phyloP scores from a whole-genome alignment of 257 asterid species.

The Solanum rostratum region DNA sequence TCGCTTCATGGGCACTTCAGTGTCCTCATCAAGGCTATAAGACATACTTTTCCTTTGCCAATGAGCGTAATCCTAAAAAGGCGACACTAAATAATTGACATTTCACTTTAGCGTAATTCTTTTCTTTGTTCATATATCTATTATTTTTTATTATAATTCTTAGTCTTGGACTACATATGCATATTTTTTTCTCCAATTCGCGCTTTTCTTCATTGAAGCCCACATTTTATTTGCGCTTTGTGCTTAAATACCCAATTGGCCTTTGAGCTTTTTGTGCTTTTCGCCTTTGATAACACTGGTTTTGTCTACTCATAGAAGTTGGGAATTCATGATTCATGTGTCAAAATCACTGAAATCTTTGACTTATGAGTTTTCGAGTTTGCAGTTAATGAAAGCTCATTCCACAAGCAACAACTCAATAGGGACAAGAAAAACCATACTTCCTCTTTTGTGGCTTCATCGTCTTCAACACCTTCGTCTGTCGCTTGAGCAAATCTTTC shows the following conservation, averaged over 20 bases:
- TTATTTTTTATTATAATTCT: neutral
- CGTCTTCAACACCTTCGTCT: constrained; percentile 40
- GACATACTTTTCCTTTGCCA: neutral
- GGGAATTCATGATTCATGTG: neutral
- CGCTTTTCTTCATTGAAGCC: neutral
- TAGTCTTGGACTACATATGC: neutral
- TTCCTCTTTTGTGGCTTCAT: constrained; percentile 67
- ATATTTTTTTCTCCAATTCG: neutral
- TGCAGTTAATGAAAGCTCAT: neutral
- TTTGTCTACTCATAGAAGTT: neutral
- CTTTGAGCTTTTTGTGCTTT: neutral
- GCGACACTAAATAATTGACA: neutral
- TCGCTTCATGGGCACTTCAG: neutral
- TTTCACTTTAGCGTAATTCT: neutral
- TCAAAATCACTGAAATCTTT: neutral
- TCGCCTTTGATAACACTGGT: neutral
- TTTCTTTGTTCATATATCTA: neutral
- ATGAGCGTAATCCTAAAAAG: neutral
- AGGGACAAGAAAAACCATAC: constrained; percentile 18
- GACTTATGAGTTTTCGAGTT: neutral
- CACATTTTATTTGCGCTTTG: neutral
- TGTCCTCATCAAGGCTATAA: neutral
- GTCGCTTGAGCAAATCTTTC: constrained; percentile 72
- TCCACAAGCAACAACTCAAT: neutral
- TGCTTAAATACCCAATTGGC: neutral